A percentile compares a stretch with the other conserved stretches of the same genome.
These are phyloP conservation scores for Candida yuanshanica DNA, from an alignment of 805 yeast species.

Conservation along the genomic window DNA sequence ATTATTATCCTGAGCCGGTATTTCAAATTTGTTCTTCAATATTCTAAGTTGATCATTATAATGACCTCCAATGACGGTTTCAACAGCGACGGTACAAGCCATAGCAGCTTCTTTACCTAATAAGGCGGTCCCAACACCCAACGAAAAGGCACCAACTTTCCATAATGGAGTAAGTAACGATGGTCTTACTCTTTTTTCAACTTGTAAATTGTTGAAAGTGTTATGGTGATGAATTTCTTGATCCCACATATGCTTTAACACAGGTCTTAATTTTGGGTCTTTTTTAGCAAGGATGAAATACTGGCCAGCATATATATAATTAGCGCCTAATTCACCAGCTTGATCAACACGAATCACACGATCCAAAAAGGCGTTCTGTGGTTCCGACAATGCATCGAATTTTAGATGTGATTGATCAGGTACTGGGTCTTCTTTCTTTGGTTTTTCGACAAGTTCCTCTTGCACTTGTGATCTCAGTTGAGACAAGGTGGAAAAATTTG, in stretches of 20 bases:
- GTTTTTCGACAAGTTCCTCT: background rate
- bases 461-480: background rate
- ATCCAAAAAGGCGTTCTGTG: conserved; percentile 67
- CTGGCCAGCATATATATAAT: conserved; percentile 90
- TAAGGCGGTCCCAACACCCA: conserved; percentile 84
- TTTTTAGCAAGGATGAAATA: conserved; percentile 65
- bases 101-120: conserved; percentile 94
- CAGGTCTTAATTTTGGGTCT: conserved; percentile 70
- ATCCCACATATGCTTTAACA: conserved; percentile 95
- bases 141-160: conserved; percentile 83
- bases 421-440: background rate
- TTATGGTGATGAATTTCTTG: conserved; percentile 89
- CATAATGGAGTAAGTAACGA: conserved; percentile 87
- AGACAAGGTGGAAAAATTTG: background rate
- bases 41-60: conserved; percentile 86
- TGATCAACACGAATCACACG: conserved; percentile 87
- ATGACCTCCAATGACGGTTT: conserved; percentile 95
- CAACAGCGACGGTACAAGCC: conserved; percentile 99
- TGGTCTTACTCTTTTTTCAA: conserved; percentile 79
- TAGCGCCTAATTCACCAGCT: conserved; percentile 97
- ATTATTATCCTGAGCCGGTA: conserved; percentile 30
- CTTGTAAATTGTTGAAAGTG: conserved; percentile 76
- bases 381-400: conserved; percentile 18
- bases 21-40: conserved; percentile 59
- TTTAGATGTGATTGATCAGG: background rate